These are phyloP conservation scores for Mycena pura DNA, from an alignment of 768 basidiomycete genomes.

Conservation along the genomic window DNA sequence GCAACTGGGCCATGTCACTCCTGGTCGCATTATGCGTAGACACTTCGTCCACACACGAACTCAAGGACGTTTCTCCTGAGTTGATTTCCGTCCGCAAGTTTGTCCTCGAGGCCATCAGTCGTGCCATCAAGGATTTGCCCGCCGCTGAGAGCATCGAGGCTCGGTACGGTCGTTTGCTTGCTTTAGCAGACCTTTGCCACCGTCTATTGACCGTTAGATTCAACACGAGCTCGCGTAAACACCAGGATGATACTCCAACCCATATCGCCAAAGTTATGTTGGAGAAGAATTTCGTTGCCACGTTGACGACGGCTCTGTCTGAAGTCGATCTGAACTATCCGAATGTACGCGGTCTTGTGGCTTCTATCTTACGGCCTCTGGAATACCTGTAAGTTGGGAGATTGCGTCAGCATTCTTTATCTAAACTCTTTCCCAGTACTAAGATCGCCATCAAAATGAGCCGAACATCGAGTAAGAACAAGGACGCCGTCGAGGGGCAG, in stretches of 20 bases:
- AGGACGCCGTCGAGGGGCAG: constrained; percentile 58
- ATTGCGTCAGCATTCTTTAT: not conserved
- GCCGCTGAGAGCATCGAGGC: constrained; percentile 66
- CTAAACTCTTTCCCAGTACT: constrained; percentile 58
- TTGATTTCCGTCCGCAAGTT: constrained; percentile 91
- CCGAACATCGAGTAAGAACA: constrained; percentile 69
- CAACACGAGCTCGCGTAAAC: constrained; percentile 61
- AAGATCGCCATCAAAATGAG: constrained; percentile 99
- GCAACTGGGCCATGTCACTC: constrained; percentile 89
- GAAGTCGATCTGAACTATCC: constrained; percentile 98
- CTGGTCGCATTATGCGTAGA: constrained; percentile 95
- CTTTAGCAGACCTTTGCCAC: constrained; percentile 86
- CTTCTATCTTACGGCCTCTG: constrained; percentile 85
- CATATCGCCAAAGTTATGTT: constrained; percentile 98
- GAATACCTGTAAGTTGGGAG: constrained; percentile 78
- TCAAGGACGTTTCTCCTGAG: constrained; percentile 80
- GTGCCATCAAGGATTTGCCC: constrained; percentile 82
- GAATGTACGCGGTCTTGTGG: constrained; percentile 84
- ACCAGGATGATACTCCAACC: constrained; percentile 78
- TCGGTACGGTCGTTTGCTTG: constrained; percentile 88
- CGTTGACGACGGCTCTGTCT: constrained; percentile 84
- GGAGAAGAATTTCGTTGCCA: constrained; percentile 94
- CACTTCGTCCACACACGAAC: constrained; percentile 64
- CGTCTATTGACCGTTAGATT: constrained; percentile 85
- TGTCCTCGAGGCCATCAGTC: constrained; percentile 87